Evolutionary conservation across 2,329 filamentous ascomycete species (phyloP).

Genomic region (Diplodia scrobiculata): DNA sequence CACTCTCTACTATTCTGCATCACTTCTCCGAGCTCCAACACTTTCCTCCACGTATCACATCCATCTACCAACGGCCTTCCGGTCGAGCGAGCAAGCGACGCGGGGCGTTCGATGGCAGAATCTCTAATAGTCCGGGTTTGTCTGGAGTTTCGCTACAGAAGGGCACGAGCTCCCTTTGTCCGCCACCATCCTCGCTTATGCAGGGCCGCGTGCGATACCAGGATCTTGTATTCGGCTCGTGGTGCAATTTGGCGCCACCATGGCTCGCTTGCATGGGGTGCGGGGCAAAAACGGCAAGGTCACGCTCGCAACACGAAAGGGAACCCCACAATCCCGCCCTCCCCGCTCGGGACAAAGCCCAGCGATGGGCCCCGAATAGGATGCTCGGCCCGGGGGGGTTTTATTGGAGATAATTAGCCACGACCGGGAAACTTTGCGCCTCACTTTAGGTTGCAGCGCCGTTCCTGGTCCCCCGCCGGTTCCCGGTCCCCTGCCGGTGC

Average conservation of each 20-base stretch:
- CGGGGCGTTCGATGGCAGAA: not conserved
- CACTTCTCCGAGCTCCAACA: not conserved
- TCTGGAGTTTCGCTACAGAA: not conserved
- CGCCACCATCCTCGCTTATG: not conserved
- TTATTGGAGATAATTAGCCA: not conserved
- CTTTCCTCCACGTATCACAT: not conserved
- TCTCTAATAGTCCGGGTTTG: not conserved
- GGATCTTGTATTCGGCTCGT: not conserved
- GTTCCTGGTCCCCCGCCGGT: not conserved
- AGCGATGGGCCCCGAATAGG: constrained; percentile 10
- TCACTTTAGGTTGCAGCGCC: constrained; percentile 1
- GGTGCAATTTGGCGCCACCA: constrained; percentile 19
- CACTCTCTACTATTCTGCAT: not conserved
- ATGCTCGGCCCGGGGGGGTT: not conserved
- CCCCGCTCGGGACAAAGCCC: constrained; percentile 14
- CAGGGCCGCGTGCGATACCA: not conserved
- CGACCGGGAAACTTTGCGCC: constrained; percentile 1
- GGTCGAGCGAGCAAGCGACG: constrained; percentile 9
- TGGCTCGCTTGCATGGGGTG: constrained; percentile 8
- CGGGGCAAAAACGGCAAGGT: constrained; percentile 7
- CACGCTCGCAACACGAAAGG: not conserved
- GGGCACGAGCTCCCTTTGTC: not conserved
- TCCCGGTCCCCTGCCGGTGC: not conserved
- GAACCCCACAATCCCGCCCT: not conserved
- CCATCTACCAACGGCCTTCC: not conserved